Evolutionary conservation across 2,329 filamentous ascomycete species (phyloP), one percentile per base, ranked within the genome.

Genomic region (Fusarium chlamydosporum): DNA sequence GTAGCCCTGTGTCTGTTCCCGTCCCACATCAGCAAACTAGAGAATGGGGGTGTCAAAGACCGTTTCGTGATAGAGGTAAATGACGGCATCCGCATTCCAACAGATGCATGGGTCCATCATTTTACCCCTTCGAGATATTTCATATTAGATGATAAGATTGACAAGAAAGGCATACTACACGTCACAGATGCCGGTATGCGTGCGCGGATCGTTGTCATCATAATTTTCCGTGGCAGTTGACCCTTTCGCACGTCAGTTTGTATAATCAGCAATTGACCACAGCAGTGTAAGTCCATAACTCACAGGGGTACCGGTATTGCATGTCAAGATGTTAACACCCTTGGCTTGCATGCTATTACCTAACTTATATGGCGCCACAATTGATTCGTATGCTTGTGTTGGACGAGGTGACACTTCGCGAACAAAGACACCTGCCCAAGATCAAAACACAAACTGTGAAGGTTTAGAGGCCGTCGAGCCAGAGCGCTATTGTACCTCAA

Each of bases 11-110:
- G 38, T 23, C 37, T 46, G 55, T 38, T 26, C 37, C 29, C 33
- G 33, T 34, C 10, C 37, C 15, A 38, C n/a, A 33, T 23, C 27
- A 46, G 15, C 33, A 31, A 34, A 47, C 34, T 29, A 26, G 9
- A 37, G 35, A 45, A 33, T 43, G 40, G 35, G 16, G 18, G 11
- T 23, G 20, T 23, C 38, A 52, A 56, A 46, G 46, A 38, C 52
- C 41, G 56, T 67, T 63, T 46, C 34, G 26, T 56, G 18, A 43
- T 35, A 26, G 41, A 37, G 29, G 31, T 41, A 26, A 41, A 67
- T 59, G 66, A 70, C 37, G 53, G 41, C 62, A 60, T 63, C 23
- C 15, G 16, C 66, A 67, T 70, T 69, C 57, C 62, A 67, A 41
- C 23, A 45, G 8, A 26, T 23, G 29, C 11, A 29, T 26, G 33